Evolutionary conservation across 768 basidiomycete species (phyloP).

Genomic region (Hygrophorus pudorinus): DNA sequence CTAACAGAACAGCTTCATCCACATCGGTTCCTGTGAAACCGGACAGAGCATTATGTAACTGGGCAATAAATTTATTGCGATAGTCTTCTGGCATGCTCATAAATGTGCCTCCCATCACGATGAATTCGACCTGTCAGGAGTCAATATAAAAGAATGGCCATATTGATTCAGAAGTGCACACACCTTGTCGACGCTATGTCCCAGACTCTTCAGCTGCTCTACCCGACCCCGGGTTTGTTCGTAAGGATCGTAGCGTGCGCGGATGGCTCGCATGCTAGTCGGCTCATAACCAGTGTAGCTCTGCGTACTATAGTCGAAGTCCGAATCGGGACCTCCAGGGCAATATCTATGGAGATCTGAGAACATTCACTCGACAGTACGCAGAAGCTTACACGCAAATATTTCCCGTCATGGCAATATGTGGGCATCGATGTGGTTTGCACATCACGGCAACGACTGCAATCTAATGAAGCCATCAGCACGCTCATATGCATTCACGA

Average conservation of each 20-base stretch:
- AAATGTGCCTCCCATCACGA: slow-evolving; percentile 98
- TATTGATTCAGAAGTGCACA: neutral
- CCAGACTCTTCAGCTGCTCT: slow-evolving; percentile 91
- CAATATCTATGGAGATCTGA: slow-evolving; percentile 57
- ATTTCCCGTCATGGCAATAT: slow-evolving; percentile 99
- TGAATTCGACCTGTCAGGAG: slow-evolving; percentile 62
- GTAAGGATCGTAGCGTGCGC: slow-evolving; percentile 90
- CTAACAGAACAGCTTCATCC: slow-evolving; percentile 86
- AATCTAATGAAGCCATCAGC: slow-evolving; percentile 41
- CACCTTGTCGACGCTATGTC: slow-evolving; percentile 96
- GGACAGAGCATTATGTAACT: slow-evolving; percentile 92
- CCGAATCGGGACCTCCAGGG: slow-evolving; percentile 97
- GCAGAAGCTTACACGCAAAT: slow-evolving; percentile 78
- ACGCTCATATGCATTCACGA: slow-evolving; percentile 1
- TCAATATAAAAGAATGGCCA: neutral
- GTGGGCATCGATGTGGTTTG: slow-evolving; percentile 98
- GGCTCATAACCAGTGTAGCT: slow-evolving; percentile 94
- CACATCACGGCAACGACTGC: slow-evolving; percentile 99
- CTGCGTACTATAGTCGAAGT: slow-evolving; percentile 99
- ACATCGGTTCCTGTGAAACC: slow-evolving; percentile 90
- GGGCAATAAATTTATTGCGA: slow-evolving; percentile 85
- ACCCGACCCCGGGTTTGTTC: slow-evolving; percentile 94
- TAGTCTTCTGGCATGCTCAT: slow-evolving; percentile 99
- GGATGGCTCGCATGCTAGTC: slow-evolving; percentile 97
- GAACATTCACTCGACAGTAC: neutral